These are phyloP conservation scores for Helicocarpus griseus DNA, from an alignment of 2,329 filamentous ascomycete species.

Conservation along the genomic window DNA sequence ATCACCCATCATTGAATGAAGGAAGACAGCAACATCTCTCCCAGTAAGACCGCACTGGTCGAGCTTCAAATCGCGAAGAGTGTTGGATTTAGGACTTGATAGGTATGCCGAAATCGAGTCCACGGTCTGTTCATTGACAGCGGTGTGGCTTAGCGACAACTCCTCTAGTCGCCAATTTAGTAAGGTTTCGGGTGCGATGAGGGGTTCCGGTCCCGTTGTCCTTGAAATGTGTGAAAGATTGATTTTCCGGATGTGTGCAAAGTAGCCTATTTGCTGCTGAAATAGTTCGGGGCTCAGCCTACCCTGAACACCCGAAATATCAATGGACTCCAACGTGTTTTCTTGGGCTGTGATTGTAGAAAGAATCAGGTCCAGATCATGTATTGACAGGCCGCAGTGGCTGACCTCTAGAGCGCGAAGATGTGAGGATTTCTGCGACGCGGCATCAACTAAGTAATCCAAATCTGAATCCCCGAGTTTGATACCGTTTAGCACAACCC, in stretches of 20 bases:
- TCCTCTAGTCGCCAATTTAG: constrained; percentile 59
- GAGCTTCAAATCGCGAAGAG: constrained; percentile 52
- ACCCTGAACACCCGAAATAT: constrained; percentile 58
- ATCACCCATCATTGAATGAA: constrained; percentile 51
- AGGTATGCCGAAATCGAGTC: constrained; percentile 58
- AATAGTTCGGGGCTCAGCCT: constrained; percentile 55
- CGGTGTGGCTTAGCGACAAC: constrained; percentile 54
- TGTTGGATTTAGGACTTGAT: constrained; percentile 49
- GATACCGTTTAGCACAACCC: constrained; percentile 60
- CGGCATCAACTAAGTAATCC: constrained; percentile 57
- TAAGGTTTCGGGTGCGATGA: constrained; percentile 57
- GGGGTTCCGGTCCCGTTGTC: constrained; percentile 52
- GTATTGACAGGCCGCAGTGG: constrained; percentile 46
- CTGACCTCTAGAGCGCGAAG: constrained; percentile 59
- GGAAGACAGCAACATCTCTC: constrained; percentile 53
- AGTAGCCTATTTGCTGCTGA: constrained; percentile 56
- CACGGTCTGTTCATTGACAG: constrained; percentile 52
- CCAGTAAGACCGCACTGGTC: constrained; percentile 59
- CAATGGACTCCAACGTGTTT: constrained; percentile 55
- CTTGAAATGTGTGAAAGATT: constrained; percentile 56
- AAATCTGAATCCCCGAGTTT: constrained; percentile 61
- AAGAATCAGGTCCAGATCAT: constrained; percentile 48
- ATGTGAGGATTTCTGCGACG: constrained; percentile 54
- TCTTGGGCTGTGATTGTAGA: constrained; percentile 56
- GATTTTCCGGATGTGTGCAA: constrained; percentile 55